phyloP scores from a whole-genome alignment of 352 stramenopile species.

The Halophytophthora batemanensis region DNA sequence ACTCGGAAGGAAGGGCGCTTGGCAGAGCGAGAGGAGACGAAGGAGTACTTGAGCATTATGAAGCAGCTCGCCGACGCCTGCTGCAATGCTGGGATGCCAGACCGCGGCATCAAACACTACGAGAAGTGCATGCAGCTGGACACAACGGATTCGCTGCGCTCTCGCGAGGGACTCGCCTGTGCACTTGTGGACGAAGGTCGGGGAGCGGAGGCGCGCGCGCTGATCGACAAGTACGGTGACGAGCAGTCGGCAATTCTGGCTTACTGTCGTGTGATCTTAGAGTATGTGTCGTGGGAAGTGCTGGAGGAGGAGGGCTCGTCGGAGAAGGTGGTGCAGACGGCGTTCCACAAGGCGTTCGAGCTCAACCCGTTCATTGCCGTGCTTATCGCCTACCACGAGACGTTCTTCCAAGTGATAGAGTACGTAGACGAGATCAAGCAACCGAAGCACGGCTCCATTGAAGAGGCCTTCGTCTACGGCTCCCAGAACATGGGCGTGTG shows the following conservation, averaged over 20 bases:
- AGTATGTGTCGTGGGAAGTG: constrained; percentile 88
- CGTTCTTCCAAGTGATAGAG: constrained; percentile 78
- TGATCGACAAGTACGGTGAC: constrained; percentile 64
- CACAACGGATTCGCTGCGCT: constrained; percentile 50
- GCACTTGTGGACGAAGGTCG: constrained; percentile 78
- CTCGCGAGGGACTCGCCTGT: constrained; percentile 70
- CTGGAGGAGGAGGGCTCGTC: constrained; percentile 79
- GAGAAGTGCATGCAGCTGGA: constrained; percentile 78
- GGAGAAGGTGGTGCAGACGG: constrained; percentile 68
- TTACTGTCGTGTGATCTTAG: constrained; percentile 81
- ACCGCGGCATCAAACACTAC: constrained; percentile 82
- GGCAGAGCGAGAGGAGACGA: constrained; percentile 55
- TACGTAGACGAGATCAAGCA: constrained; percentile 84
- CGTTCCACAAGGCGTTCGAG: constrained; percentile 63
- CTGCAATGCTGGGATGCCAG: constrained; percentile 65
- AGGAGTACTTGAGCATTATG: constrained; percentile 65
- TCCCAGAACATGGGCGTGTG: constrained; percentile 81
- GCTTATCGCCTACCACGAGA: constrained; percentile 74
- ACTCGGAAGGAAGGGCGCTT: constrained; percentile 49
- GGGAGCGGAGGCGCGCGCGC: constrained; percentile 58
- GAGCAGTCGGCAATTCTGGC: constrained; percentile 64
- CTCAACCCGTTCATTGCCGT: constrained; percentile 85
- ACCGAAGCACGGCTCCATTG: constrained; percentile 64
- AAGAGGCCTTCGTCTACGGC: constrained; percentile 82
- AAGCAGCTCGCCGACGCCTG: constrained; percentile 74